Evolutionary conservation across 768 basidiomycete genomes (phyloP).

Genomic region (Leccinum barrowsii): DNA sequence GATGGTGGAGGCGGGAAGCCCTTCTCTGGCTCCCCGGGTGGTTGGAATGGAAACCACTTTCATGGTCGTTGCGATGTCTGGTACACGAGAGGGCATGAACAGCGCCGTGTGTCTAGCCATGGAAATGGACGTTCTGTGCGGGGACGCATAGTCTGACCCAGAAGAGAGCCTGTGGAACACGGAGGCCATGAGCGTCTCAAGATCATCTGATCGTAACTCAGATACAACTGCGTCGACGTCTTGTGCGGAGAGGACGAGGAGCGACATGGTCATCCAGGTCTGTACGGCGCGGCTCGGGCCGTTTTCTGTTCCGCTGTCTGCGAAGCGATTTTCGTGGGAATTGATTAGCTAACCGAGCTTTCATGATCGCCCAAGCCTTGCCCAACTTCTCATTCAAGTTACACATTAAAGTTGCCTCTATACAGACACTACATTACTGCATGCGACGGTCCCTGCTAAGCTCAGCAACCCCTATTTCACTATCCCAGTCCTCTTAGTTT

Average conservation of each 20-base stretch:
- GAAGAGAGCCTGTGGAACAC: conserved; percentile 53
- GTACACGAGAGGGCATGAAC: conserved; percentile 80
- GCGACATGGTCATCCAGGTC: conserved; percentile 29
- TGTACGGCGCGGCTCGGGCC: neutral
- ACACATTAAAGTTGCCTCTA: no score
- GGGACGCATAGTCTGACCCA: conserved; percentile 29
- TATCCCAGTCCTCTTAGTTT: no score
- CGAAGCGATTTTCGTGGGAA: no score
- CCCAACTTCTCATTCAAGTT: no score
- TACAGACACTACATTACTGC: no score
- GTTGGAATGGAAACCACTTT: conserved; percentile 82
- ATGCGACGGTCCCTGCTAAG: no score
- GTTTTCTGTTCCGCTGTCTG: neutral
- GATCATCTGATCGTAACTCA: conserved; percentile 41
- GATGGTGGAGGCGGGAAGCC: conserved; percentile 74
- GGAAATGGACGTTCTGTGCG: conserved; percentile 57
- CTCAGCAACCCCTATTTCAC: no score
- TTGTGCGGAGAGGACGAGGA: conserved; percentile 59
- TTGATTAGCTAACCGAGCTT: no score
- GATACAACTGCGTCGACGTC: conserved; percentile 54
- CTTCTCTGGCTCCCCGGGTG: conserved; percentile 38
- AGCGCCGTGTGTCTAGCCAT: conserved; percentile 57
- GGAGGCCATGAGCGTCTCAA: conserved; percentile 54
- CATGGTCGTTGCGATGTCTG: conserved; percentile 52
- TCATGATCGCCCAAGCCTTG: no score